Evolutionary conservation across 164 flowering plant species (phyloP).

Genomic region (Tinospora cordifolia): DNA sequence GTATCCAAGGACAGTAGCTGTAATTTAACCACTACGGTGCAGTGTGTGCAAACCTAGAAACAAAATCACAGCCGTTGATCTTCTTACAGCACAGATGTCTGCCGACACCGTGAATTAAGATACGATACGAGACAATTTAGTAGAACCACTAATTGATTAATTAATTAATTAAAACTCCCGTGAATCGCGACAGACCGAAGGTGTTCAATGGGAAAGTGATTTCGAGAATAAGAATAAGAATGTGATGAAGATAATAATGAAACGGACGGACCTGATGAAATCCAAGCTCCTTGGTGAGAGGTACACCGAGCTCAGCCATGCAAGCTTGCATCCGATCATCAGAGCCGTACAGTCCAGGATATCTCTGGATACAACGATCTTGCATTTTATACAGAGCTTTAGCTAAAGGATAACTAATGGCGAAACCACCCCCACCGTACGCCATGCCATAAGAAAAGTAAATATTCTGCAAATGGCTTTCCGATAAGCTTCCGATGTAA

Average conservation of each 20-base stretch:
- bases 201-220: not conserved
- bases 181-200: too few relatives aligned
- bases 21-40: too few relatives aligned
- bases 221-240: not conserved
- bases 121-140: too few relatives aligned
- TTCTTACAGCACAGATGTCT: too few relatives aligned
- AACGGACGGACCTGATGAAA: slow-evolving; percentile 53
- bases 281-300: slow-evolving; percentile 60
- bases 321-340: slow-evolving; percentile 76
- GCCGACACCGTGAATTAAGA: too few relatives aligned
- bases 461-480: slow-evolving; percentile 60
- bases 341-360: slow-evolving; percentile 55
- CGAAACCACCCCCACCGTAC: slow-evolving; percentile 78
- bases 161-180: too few relatives aligned
- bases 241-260: not conserved
- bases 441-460: slow-evolving; percentile 54
- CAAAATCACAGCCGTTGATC: not conserved
- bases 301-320: slow-evolving; percentile 83
- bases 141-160: too few relatives aligned
- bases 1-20: too few relatives aligned
- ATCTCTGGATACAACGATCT: slow-evolving; percentile 50
- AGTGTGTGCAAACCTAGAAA: not conserved
- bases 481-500: slow-evolving; percentile 61
- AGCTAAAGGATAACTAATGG: slow-evolving; percentile 57
- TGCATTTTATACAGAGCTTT: slow-evolving; percentile 42